phyloP scores from a whole-genome alignment of 1,284 basidiomycete genomes.

The Trametes polyzona region DNA sequence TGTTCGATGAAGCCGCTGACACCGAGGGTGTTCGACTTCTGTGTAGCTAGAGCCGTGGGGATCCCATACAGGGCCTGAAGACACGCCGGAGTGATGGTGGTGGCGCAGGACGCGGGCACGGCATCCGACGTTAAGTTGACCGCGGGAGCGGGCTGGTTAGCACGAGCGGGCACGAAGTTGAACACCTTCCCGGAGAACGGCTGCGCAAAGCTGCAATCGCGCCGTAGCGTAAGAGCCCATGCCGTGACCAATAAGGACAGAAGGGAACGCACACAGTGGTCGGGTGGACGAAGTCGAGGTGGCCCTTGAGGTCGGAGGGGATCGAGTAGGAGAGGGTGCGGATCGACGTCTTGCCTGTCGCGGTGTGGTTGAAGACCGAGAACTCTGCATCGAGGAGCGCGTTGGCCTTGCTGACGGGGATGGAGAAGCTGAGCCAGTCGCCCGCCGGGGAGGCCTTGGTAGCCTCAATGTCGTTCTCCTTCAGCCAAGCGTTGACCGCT shows the following conservation, averaged over 20 bases:
- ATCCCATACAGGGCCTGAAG: conserved; percentile 56
- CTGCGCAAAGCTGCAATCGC: conserved; percentile 25
- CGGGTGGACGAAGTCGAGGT: conserved; percentile 46
- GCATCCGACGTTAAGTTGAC: conserved; percentile 26
- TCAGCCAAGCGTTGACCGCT: conserved; percentile 44
- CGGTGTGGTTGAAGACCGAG: conserved; percentile 41
- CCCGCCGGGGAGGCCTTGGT: conserved; percentile 38
- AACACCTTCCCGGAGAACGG: conserved; percentile 20
- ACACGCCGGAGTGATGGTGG: conserved; percentile 56
- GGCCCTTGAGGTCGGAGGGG: conserved; percentile 40
- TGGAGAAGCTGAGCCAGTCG: conserved; percentile 46
- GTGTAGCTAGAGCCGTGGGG: conserved; percentile 46
- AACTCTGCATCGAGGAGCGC: conserved; percentile 44
- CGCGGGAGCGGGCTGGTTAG: neutral
- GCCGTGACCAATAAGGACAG: neutral
- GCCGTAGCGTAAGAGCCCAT: no score
- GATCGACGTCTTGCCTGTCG: conserved; percentile 34
- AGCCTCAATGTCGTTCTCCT: conserved; percentile 40
- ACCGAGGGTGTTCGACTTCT: conserved; percentile 50
- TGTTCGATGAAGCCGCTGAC: conserved; percentile 59
- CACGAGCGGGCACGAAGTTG: neutral
- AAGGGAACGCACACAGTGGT: conserved; percentile 36
- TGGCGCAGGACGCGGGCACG: conserved; percentile 39
- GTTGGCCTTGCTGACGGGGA: conserved; percentile 44
- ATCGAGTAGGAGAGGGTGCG: conserved; percentile 49